phyloP scores from a whole-genome alignment of 164 flowering plant genomes.

The Vitis riparia region DNA sequence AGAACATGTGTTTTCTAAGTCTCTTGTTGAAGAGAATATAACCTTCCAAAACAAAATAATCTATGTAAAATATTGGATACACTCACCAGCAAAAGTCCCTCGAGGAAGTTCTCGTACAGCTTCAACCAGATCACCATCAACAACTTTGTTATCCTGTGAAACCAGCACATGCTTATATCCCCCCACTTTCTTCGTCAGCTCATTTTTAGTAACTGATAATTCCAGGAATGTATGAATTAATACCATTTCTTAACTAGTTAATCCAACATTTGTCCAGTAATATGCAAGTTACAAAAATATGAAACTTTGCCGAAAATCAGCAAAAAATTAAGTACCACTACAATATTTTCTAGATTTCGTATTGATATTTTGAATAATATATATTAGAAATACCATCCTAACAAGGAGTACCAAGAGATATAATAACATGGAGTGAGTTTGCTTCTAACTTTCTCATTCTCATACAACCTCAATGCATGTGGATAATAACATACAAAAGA shows the following conservation, averaged over 20 bases:
- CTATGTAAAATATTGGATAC: constrained; percentile 52
- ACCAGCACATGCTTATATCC: constrained; percentile 88
- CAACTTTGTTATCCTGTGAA: constrained; percentile 59
- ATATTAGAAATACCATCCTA: too few species aligned
- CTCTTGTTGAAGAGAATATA: background rate
- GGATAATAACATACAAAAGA: too few species aligned
- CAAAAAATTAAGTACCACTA: background rate
- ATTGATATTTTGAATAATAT: background rate
- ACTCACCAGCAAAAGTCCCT: constrained; percentile 81
- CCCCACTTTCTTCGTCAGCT: constrained; percentile 81
- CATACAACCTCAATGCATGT: too few species aligned
- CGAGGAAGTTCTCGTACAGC: constrained; percentile 63
- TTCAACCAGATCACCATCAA: constrained; percentile 70
- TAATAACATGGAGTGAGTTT: too few species aligned
- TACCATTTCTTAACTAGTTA: background rate
- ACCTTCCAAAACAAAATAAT: too few species aligned
- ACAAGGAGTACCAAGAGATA: too few species aligned
- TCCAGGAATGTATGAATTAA: constrained; percentile 15
- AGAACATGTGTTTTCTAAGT: background rate
- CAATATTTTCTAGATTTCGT: background rate
- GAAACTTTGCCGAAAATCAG: background rate
- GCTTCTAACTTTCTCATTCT: background rate
- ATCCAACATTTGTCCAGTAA: background rate
- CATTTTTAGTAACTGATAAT: constrained; percentile 77
- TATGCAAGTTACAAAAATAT: background rate